These are phyloP conservation scores for Didymellaceae sp. DNA, from an alignment of 2,329 filamentous ascomycete species.

Conservation along the genomic window DNA sequence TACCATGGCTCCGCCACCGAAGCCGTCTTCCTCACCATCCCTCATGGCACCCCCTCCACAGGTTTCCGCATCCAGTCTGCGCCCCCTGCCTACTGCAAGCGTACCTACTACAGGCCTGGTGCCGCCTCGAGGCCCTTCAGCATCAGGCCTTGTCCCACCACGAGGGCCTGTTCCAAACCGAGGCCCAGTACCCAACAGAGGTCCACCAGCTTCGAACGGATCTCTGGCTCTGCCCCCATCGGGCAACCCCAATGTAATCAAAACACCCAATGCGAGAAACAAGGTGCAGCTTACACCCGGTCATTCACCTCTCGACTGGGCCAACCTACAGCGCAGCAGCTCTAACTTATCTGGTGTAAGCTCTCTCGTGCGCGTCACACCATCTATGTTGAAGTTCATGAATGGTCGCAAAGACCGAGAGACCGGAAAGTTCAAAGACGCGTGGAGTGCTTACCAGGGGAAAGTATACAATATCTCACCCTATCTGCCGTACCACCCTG, in stretches of 20 bases:
- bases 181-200: slow-evolving; percentile 51
- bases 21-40: slow-evolving; percentile 28
- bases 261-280: slow-evolving; percentile 55
- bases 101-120: not conserved
- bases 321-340: slow-evolving; percentile 77
- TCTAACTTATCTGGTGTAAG: slow-evolving; percentile 56
- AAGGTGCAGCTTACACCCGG: slow-evolving; percentile 87
- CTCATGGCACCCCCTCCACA: slow-evolving; percentile 47
- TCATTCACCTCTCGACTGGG: slow-evolving; percentile 96
- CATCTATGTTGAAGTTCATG: slow-evolving; percentile 76
- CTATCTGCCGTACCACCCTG: slow-evolving; percentile 89
- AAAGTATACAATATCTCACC: slow-evolving; percentile 94
- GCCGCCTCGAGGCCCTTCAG: slow-evolving; percentile 26
- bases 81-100: slow-evolving; percentile 37
- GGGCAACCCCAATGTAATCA: slow-evolving; percentile 36
- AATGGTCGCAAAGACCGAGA: slow-evolving; percentile 75
- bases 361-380: slow-evolving; percentile 75
- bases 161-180: slow-evolving; percentile 58
- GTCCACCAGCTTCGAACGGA: slow-evolving; percentile 51
- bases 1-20: slow-evolving; percentile 48
- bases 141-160: slow-evolving; percentile 39
- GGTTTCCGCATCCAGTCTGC: slow-evolving; percentile 46
- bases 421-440: slow-evolving; percentile 62
- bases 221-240: slow-evolving; percentile 45
- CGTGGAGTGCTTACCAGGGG: slow-evolving; percentile 89